Evolutionary conservation across 192 early-diverging fungal species (phyloP).

Genomic region (Rhizoclosmatium globosum): DNA sequence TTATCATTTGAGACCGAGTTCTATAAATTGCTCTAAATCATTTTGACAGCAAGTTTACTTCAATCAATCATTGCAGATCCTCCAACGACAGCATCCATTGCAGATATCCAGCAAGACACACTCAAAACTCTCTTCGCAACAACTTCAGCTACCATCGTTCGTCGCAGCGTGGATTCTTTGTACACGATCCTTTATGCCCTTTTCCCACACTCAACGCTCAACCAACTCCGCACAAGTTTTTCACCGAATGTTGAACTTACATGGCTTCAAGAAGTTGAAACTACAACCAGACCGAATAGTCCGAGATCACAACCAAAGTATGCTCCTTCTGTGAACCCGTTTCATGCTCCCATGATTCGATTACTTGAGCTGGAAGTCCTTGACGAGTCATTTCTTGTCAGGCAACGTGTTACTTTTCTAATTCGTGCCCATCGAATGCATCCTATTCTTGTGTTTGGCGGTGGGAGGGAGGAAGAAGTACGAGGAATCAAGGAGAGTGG

Average conservation of each 20-base stretch:
- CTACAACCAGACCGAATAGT: background rate
- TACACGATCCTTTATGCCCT: conserved; percentile 33
- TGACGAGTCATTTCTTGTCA: conserved; percentile 23
- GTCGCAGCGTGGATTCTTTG: conserved; percentile 23
- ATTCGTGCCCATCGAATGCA: conserved; percentile 32
- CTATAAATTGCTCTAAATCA: background rate
- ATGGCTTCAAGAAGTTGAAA: background rate
- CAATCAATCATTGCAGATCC: conserved; percentile 24
- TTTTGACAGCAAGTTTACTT: conserved; percentile 15
- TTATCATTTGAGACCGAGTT: background rate
- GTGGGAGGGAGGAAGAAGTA: conserved; percentile 1
- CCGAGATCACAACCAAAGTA: background rate
- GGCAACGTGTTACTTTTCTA: conserved; percentile 21
- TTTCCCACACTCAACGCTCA: conserved; percentile 5
- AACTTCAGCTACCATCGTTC: background rate
- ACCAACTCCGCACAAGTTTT: background rate
- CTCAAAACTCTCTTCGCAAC: background rate
- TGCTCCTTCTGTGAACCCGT: conserved; percentile 10
- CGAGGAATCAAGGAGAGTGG: background rate
- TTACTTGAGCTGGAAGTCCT: conserved; percentile 26
- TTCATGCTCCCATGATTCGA: background rate
- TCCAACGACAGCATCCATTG: background rate
- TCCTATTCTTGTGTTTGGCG: conserved; percentile 8
- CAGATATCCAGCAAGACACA: background rate
- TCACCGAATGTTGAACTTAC: background rate